Evolutionary conservation across 192 early-diverging fungal genomes (phyloP), one percentile per base, ranked within the genome.

Genomic region (Backusella tarrabulga): DNA sequence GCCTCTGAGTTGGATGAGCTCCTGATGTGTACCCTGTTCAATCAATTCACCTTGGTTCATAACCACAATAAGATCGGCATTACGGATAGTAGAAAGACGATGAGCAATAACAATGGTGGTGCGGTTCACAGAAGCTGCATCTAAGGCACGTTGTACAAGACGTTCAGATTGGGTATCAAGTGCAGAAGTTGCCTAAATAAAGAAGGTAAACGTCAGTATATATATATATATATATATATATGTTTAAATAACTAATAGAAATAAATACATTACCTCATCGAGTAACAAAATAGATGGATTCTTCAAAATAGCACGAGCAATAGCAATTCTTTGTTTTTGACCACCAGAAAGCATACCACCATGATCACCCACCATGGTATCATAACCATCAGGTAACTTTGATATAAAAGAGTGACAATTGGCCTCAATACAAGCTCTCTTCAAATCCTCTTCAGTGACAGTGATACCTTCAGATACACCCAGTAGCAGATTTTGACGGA

Each of bases 251-350:
- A 26, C 1, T 21, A 67, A 67, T 34, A 15, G 1, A 34, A 40
- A 34, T 14, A n/a, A 34, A 60, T 60, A 26, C 11, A 52, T 26
- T 34, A 76, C 75, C 67, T 97, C 95, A 80, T 97, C 95, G 2
- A 96, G 83, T 15, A 95, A 80, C 42, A 98, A 84, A 14, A 98
- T 94, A 21, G 79, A 80, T 5, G 96, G 95, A 81, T 96, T 90
- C 77, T 93, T 93, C 63, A 97, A 88, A 72, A 98, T 85, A 11
- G 95, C 95, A 35, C 96, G 89, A 32, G 96, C 96, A 86, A 99
- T 97, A 56, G 96, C 95, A 78, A 97, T 95, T 72, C 97, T 91
- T 88, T 97, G 96, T 83, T 97, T 97, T 80, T 97, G 96, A 26
- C 95, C 95, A 56, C 95, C 96, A 50, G 91, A 93, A 15, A 97